Evolutionary conservation across 2,329 filamentous ascomycete genomes (phyloP).

Genomic region (Clarireedia monteithiana): DNA sequence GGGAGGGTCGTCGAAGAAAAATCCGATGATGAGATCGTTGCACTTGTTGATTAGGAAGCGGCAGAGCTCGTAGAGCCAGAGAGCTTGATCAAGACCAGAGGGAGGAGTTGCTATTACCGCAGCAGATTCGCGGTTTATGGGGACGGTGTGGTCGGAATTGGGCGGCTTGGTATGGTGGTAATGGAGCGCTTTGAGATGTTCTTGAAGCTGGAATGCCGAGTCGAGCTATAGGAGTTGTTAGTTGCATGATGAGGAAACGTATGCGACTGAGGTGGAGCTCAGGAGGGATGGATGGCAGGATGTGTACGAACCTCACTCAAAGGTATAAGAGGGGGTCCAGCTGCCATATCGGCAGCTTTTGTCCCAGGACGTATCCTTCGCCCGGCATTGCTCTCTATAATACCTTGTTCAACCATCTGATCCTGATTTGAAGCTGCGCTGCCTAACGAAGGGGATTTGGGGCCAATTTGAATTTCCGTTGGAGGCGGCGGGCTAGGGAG

Average conservation of each 20-base stretch:
- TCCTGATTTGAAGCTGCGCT: conserved; percentile 52
- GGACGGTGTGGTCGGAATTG: conserved; percentile 49
- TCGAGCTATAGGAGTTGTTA: conserved; percentile 59
- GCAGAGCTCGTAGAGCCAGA: conserved; percentile 97
- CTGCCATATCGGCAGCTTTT: conserved; percentile 84
- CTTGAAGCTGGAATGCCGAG: conserved; percentile 93
- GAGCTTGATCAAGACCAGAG: conserved; percentile 69
- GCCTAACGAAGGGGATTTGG: conserved; percentile 63
- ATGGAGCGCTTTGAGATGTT: conserved; percentile 90
- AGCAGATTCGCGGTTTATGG: conserved; percentile 71
- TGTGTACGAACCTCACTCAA: conserved; percentile 62
- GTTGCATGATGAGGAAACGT: conserved; percentile 3
- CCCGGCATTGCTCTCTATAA: conserved; percentile 65
- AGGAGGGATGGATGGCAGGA: not conserved
- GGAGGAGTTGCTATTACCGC: conserved; percentile 72
- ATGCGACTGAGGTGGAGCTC: conserved; percentile 1
- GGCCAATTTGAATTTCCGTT: conserved; percentile 85
- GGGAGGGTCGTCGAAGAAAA: conserved; percentile 83
- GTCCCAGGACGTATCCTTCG: conserved; percentile 89
- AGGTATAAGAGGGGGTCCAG: conserved; percentile 81
- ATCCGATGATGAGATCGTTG: conserved; percentile 84
- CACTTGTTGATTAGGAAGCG: conserved; percentile 92
- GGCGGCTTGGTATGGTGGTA: conserved; percentile 65
- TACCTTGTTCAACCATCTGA: conserved; percentile 48
- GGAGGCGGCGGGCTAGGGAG: conserved; percentile 91